Evolutionary conservation across 108 stramenopile species (phyloP).

Genomic region (Pseudonitzschia delicatissima): DNA sequence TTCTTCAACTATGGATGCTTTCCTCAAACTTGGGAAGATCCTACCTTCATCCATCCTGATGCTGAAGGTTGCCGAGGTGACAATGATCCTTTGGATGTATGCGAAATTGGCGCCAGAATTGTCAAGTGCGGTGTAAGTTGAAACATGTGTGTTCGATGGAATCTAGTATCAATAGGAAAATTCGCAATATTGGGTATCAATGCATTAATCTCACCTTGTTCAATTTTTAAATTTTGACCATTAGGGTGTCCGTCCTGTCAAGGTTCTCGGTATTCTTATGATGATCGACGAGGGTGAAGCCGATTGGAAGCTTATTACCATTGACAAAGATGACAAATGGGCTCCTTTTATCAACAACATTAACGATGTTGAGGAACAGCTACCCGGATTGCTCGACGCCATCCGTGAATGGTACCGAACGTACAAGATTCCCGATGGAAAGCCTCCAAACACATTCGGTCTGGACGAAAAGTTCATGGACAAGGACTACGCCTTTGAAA

Average conservation of each 20-base stretch:
- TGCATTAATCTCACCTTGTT: neutral
- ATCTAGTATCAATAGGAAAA: neutral
- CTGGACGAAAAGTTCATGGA: constrained; percentile 93
- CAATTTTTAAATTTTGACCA: constrained; percentile 1
- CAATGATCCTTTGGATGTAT: constrained; percentile 95
- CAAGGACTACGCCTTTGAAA: constrained; percentile 83
- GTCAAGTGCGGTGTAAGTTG: constrained; percentile 70
- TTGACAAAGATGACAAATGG: constrained; percentile 95
- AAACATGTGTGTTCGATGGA: neutral
- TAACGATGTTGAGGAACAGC: constrained; percentile 90
- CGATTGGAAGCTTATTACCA: constrained; percentile 97
- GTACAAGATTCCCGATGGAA: constrained; percentile 99
- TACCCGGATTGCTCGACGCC: constrained; percentile 87
- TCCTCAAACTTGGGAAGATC: constrained; percentile 98
- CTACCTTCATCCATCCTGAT: constrained; percentile 91
- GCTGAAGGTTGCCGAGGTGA: constrained; percentile 83
- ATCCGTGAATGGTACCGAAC: constrained; percentile 98
- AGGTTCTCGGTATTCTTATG: constrained; percentile 94
- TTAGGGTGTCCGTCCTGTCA: constrained; percentile 89
- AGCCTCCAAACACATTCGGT: constrained; percentile 94
- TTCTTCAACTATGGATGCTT: constrained; percentile 99
- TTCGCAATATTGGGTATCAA: neutral
- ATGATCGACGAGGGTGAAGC: constrained; percentile 99
- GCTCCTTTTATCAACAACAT: constrained; percentile 94
- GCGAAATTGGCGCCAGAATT: constrained; percentile 83